Conservation (phyloP, 2,329 filamentous ascomycete species). For the Hypoxylon rubiginosum region DNA sequence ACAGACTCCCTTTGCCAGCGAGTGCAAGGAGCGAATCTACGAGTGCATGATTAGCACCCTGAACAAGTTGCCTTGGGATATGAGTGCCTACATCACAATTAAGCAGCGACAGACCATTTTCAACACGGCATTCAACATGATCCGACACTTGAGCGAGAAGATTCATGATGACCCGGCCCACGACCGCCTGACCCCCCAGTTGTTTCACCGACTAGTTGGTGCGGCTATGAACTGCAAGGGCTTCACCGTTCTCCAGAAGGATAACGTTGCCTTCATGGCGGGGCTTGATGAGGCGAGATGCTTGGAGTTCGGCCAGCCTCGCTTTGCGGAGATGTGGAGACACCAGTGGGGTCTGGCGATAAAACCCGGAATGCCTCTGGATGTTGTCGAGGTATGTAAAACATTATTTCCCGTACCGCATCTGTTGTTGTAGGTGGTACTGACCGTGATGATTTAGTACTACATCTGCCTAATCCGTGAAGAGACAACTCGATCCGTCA, state of each 20-base stretch:
- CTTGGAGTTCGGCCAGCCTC: constrained; percentile 62
- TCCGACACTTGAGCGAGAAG: constrained; percentile 60
- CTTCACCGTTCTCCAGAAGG: constrained; percentile 73
- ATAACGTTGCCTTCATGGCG: constrained; percentile 65
- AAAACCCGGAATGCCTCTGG: constrained; percentile 62
- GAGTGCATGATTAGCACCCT: constrained; percentile 75
- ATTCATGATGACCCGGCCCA: constrained; percentile 57
- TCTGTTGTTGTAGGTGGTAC: constrained; percentile 19
- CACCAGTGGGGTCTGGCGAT: constrained; percentile 66
- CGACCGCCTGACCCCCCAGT: constrained; percentile 63
- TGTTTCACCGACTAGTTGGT: constrained; percentile 66
- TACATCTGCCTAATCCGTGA: constrained; percentile 69
- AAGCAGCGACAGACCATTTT: constrained; percentile 68
- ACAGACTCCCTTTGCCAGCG: constrained; percentile 70
- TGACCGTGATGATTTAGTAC: constrained; percentile 58
- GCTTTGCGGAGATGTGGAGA: constrained; percentile 62
- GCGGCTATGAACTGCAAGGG: constrained; percentile 70
- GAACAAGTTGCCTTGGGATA: constrained; percentile 74
- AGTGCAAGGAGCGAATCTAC: constrained; percentile 74
- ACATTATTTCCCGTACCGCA: not conserved
- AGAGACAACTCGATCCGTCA: constrained; percentile 60
- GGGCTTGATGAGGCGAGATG: constrained; percentile 54
- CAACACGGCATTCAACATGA: constrained; percentile 63
- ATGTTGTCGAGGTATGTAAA: constrained; percentile 67
- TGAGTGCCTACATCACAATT: constrained; percentile 69